Base-by-base conservation (phyloP, 2,329 filamentous ascomycete genomes). In the Trichoderma sp. region DNA sequence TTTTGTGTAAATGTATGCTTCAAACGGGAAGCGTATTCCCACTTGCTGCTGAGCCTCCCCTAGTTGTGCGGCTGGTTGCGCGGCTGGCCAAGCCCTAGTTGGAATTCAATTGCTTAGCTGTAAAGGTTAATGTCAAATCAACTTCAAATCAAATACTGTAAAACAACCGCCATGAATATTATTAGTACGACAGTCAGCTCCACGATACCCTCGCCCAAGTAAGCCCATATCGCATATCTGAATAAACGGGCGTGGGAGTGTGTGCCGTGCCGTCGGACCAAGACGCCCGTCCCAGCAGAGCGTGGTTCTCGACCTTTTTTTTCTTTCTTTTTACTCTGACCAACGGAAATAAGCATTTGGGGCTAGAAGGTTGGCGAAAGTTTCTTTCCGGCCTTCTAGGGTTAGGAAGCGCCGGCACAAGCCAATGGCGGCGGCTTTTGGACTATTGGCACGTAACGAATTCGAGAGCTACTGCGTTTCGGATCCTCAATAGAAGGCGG, bases 361-460 rank as follows among this genome's bases (percentile, higher is more conserved):
- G n/a, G 29, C 62, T 60, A 67, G 63, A 74, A 59, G 53, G 16
- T n/a, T 68, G 72, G 35, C 62, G 60, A 74, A 74, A 65, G 62
- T 74, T 60, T 60, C 50, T 74, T 31, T 66, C 66, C 41, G 33
- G 50, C n/a, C 71, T 59, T 74, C 63, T 56, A 66, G 71, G 66
- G 27, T 45, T 21, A 60, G 67, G 67, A 71, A 62, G 56, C 67
- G 53, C 65, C 65, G 65, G 65, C 66, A 60, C 50, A n/a, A 53
- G 45, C 41, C 41, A 56, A 56, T 33, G 18, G 65, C 33, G 45
- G 41, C 24, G 21, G 41, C 45, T 66, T 66, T 29, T 67, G 64
- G 9, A 56, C 21, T 21, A 56, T 24, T 56, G 50, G 50, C 50
- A 56, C 50, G 64, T 21, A 67, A 21, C 38, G 45, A 50, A 29